Conservation (phyloP, 441 rosid species). For the Macaranga tanarius region DNA sequence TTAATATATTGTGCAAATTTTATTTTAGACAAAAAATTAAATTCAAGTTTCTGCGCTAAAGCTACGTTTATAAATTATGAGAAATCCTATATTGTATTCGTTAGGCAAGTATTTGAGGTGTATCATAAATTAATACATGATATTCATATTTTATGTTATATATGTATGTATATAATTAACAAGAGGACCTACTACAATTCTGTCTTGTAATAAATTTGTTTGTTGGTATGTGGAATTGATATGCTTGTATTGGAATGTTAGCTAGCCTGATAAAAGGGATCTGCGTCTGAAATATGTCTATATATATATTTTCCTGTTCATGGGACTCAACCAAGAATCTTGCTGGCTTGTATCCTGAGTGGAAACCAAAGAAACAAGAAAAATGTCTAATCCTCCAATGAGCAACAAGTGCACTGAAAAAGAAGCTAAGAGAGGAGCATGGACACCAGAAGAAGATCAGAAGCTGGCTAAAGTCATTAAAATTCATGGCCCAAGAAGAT, state of each 20-base stretch:
- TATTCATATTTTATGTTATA: no score
- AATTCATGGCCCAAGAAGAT: constrained; percentile 45
- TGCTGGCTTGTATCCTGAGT: no score
- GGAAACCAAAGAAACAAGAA: background rate
- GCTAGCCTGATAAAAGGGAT: background rate
- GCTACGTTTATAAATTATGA: no score
- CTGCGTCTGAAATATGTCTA: background rate
- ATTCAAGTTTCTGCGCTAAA: no score
- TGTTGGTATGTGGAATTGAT: background rate
- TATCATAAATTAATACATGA: no score
- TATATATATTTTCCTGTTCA: background rate
- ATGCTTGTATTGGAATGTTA: background rate
- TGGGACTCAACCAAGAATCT: no score
- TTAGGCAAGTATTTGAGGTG: no score
- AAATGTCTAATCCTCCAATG: constrained; percentile 12
- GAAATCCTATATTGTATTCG: no score
- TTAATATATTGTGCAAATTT: no score
- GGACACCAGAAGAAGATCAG: constrained; percentile 50
- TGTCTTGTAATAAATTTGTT: background rate
- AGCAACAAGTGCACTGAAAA: constrained; percentile 15
- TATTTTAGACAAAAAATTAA: no score
- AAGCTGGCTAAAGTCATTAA: constrained; percentile 39
- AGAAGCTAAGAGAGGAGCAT: constrained; percentile 43
- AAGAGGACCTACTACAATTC: no score
- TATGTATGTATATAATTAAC: no score